Percentiles rank a stretch among this genome's conserved stretches.
Conservation (phyloP, 768 basidiomycete genomes). For the Asterophora lycoperdoides region DNA sequence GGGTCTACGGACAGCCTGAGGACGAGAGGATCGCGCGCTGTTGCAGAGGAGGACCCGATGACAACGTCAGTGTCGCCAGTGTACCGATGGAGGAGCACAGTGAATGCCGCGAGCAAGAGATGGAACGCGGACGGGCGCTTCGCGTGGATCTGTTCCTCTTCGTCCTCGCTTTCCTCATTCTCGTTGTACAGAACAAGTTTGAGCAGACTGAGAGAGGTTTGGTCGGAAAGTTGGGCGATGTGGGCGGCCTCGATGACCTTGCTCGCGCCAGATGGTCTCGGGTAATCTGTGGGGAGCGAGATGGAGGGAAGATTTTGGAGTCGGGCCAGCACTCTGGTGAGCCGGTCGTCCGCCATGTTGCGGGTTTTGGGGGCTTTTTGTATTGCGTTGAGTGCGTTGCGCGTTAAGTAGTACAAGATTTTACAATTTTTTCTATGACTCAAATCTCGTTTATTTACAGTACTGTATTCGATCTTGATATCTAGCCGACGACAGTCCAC, state of each 20-base stretch:
- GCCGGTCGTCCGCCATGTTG: slow-evolving; percentile 40
- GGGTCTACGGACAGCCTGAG: slow-evolving; percentile 82
- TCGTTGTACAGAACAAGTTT: slow-evolving; percentile 78
- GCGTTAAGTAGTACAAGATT: neutral
- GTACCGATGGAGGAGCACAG: slow-evolving; percentile 86
- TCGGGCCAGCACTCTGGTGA: slow-evolving; percentile 55
- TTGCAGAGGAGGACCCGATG: slow-evolving; percentile 82
- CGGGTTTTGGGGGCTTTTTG: neutral
- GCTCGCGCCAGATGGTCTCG: slow-evolving; percentile 67
- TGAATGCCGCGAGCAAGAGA: slow-evolving; percentile 87
- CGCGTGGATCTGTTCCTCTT: slow-evolving; percentile 31
- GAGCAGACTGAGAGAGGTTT: slow-evolving; percentile 72
- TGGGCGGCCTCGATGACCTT: slow-evolving; percentile 85
- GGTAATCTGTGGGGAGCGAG: slow-evolving; percentile 94
- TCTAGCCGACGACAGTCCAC: neutral
- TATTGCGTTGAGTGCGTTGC: neutral
- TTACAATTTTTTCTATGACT: slow-evolving; percentile 7
- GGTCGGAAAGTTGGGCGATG: slow-evolving; percentile 63
- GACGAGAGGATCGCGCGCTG: slow-evolving; percentile 73
- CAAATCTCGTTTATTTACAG: slow-evolving; percentile 5
- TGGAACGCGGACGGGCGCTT: slow-evolving; percentile 81
- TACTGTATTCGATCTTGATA: neutral
- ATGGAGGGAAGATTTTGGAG: slow-evolving; percentile 84
- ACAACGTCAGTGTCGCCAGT: slow-evolving; percentile 94
- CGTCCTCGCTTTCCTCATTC: slow-evolving; percentile 47